Evolutionary conservation across 176 grass and related monocot species (phyloP), one percentile per base, ranked within the genome.

Genomic region (Zoysia japonica): DNA sequence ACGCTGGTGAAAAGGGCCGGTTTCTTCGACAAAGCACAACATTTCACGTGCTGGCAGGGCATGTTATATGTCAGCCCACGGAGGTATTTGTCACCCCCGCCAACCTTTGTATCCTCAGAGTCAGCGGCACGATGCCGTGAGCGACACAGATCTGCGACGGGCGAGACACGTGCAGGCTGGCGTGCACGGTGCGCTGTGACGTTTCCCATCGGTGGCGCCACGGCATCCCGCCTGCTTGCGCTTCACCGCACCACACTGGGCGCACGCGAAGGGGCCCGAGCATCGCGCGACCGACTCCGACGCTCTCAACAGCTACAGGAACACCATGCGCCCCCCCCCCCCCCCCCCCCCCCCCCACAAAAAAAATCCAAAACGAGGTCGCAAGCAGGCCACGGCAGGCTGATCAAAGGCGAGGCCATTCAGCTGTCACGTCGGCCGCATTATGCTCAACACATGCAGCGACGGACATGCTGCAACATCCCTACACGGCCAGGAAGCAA

Each of bases 211-310:
- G 28, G 28, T 28, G 28, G 28, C 28, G 0, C 28, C 28, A 28
- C 28, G 12, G 28, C 20, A 20, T 37, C 71, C 14, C 71, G 28
- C 46, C 19, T 12, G 61, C 61, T 13, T 64, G 61, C 35, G 61
- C 15, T 65, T 13, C 36, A 10, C 61, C 4, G 15, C 44, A 51
- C 35, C 35, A 37, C 46, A 61, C 19, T 3, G 59, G 54, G 14
- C 61, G 61, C 75, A 65, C 47, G 75, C 66, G 61, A 77, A 77
- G 14, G 13, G 46, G 9, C 14, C 41, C 35, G 4, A 65, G 87
- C 64, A 66, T 71, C 65, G 77, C 71, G 82, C 86, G 47, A 71
- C 67, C 67, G 85, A 87, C 76, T 77, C 77, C 65, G 54, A 43
- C 19, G 15, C 61, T 67, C 67, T 7, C 66, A 66, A 28, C 28